phyloP scores from a whole-genome alignment of 2,329 filamentous ascomycete genomes.

The Hypoxylon sp. region DNA sequence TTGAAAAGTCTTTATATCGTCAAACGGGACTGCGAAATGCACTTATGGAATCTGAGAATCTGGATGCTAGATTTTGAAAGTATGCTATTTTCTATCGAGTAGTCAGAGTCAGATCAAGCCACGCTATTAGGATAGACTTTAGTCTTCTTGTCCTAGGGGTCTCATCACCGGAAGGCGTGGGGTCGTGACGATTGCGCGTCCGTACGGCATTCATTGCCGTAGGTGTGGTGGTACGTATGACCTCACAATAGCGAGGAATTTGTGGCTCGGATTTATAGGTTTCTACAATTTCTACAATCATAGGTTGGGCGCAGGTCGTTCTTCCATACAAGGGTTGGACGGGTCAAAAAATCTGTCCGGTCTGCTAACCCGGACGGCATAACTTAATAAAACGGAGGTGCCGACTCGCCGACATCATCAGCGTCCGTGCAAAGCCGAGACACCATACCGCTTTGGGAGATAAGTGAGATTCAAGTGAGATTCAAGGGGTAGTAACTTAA shows the following conservation, averaged over 20 bases:
- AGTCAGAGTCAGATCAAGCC: not conserved
- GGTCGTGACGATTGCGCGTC: constrained; percentile 1
- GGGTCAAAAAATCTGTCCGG: constrained; percentile 27
- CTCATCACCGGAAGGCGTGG: no score
- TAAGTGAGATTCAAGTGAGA: not conserved
- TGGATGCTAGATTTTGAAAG: not conserved
- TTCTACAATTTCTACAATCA: not conserved
- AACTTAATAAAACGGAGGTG: constrained; percentile 19
- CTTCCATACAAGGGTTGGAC: not conserved
- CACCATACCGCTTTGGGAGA: constrained; percentile 6
- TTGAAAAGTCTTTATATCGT: not conserved
- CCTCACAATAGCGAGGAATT: not conserved
- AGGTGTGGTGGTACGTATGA: not conserved
- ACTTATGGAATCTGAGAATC: no score
- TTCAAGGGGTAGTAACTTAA: constrained; percentile 11
- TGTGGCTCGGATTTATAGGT: not conserved
- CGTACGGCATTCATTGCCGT: constrained; percentile 5
- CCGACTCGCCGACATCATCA: constrained; percentile 11
- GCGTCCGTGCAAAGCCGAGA: not conserved
- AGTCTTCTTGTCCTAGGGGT: not conserved
- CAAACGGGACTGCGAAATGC: no score
- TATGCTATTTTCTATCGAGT: not conserved
- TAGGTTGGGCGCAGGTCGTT: not conserved
- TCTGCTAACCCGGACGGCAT: constrained; percentile 33
- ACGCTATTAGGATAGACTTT: not conserved